These are phyloP conservation scores for Beta vulgaris DNA, from an alignment of 148 eudicot genomes.

Conservation along the genomic window DNA sequence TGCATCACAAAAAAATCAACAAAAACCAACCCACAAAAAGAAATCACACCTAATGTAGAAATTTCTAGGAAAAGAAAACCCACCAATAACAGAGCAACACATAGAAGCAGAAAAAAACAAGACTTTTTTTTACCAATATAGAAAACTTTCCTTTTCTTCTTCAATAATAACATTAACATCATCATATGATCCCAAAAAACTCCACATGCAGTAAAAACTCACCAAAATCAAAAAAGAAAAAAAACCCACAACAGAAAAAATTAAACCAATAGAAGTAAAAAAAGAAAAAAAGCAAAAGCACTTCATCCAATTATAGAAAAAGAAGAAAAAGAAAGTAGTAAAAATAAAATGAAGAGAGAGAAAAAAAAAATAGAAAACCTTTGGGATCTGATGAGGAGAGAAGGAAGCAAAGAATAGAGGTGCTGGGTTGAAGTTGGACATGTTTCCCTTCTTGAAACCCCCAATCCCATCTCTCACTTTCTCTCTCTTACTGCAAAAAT, in stretches of 20 bases:
- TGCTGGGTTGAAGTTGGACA: constrained; percentile 63
- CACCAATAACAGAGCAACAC: constrained; percentile 24
- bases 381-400: constrained; percentile 44
- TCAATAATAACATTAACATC: constrained; percentile 15
- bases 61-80: constrained; percentile 14
- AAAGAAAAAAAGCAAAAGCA: not conserved
- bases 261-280: not conserved
- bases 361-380: constrained; percentile 24
- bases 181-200: constrained; percentile 25
- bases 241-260: constrained; percentile 3
- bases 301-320: not conserved
- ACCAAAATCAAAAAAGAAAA: not conserved
- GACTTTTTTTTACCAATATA: not conserved
- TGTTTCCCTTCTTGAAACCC: constrained; percentile 52
- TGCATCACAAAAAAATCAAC: constrained; percentile 13
- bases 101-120: constrained; percentile 11
- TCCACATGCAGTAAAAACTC: constrained; percentile 37
- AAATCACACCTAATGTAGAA: constrained; percentile 24
- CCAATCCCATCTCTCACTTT: constrained; percentile 24
- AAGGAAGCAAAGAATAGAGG: constrained; percentile 50
- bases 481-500: constrained; percentile 7
- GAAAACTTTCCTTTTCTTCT: constrained; percentile 7
- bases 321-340: constrained; percentile 1
- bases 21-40: constrained; percentile 16
- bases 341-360: constrained; percentile 15